Percentiles rank a stretch among this genome's conserved stretches.
phyloP scores from a whole-genome alignment of 2,329 filamentous ascomycete genomes.

The Aspergillus sp. region DNA sequence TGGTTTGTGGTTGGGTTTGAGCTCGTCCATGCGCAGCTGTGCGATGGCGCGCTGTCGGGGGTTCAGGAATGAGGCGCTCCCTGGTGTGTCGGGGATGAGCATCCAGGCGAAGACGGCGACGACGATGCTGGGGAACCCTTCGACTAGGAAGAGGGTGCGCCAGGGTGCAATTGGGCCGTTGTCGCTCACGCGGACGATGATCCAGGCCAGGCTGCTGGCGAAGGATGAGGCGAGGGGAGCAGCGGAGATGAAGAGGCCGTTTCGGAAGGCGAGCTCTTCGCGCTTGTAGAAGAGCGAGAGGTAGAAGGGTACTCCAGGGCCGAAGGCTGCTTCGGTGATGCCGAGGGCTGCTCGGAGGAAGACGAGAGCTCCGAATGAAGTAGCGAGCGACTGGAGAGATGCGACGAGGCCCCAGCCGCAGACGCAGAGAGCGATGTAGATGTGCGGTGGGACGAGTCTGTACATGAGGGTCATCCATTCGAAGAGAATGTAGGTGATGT shows the following conservation, averaged over 20 bases:
- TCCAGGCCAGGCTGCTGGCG: conserved; percentile 74
- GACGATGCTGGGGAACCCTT: conserved; percentile 81
- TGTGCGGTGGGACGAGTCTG: conserved; percentile 60
- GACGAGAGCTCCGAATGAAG: conserved; percentile 61
- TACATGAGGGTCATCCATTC: conserved; percentile 69
- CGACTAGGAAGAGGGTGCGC: conserved; percentile 80
- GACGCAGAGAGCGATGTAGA: conserved; percentile 63
- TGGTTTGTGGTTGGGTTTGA: conserved; percentile 38
- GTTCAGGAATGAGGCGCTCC: conserved; percentile 64
- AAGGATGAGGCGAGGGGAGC: conserved; percentile 65
- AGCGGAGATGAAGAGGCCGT: conserved; percentile 81
- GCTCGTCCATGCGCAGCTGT: conserved; percentile 63
- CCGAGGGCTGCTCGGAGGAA: conserved; percentile 50
- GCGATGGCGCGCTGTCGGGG: conserved; percentile 69
- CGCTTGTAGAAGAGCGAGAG: conserved; percentile 64
- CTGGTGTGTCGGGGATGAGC: conserved; percentile 74
- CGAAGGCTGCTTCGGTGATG: conserved; percentile 63
- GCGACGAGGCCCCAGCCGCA: conserved; percentile 77
- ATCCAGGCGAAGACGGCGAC: conserved; percentile 73
- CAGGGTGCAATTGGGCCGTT: conserved; percentile 72
- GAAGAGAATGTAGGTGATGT: conserved; percentile 65
- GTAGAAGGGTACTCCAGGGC: conserved; percentile 65
- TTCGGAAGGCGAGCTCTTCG: conserved; percentile 78
- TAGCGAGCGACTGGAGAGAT: conserved; percentile 69
- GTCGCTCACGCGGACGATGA: conserved; percentile 70